Base-by-base conservation (phyloP, 768 basidiomycete species). In the Lyophyllum decastes region DNA sequence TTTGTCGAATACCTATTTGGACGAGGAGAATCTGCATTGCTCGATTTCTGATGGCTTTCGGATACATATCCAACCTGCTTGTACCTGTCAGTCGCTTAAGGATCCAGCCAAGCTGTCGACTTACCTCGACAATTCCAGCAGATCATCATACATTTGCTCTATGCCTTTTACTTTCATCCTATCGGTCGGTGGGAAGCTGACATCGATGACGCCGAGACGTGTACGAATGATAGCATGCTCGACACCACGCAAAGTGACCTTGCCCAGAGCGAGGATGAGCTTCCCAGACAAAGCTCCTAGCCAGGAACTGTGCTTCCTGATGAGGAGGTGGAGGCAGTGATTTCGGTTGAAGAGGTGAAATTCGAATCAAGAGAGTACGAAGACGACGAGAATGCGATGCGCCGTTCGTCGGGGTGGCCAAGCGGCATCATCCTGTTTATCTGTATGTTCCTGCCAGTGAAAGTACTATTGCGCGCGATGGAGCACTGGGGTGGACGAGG, bases 91-190 rank as follows among this genome's bases (percentile, higher is more conserved):
- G n/a, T n/a, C n/a, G 30, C 30, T 33, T 10, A 22, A 8, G 6
- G 2, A n/a, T 17, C 1, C 9, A 41, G 27, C 25, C 47, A 14
- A 16, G 10, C 9, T 9, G 43, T 9, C 10, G 34, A 44, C 61
- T 40, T 27, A 68, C 68, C 70, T 64, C 17, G 66, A 65, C 33
- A 71, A 53, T 41, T 71, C 70, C 25, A 71, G 40, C n/a, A 71
- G 45, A 54, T 69, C 70, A 40, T 66, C 64, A 19, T 69, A 68
- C 50, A 71, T 57, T 34, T 54, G 40, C 25, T 62, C 61, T 43
- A 67, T 56, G 35, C 52, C 56, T 30, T 56, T 58, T 2, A 61
- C 54, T 22, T 40, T 47, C 4, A 54, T 19, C 2, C 61, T 56
- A 38, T 65, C 30, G 19, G 26, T 12, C 1, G 51, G 11, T 3